Conservation (phyloP, 2,329 filamentous ascomycete genomes). For the Saccharata proteae region DNA sequence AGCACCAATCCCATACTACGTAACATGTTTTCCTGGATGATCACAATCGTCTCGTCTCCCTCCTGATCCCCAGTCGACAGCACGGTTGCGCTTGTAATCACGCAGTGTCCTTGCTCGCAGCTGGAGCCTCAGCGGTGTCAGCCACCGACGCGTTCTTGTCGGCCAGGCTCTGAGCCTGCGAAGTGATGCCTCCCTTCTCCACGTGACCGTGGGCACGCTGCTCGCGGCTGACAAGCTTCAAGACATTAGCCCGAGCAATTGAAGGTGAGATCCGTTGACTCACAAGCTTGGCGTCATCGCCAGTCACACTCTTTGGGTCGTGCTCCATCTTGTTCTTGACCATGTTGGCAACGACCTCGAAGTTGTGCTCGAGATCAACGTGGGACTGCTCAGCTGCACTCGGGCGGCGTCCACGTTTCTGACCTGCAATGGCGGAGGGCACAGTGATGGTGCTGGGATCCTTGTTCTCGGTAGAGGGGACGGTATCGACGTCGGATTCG, state of each 20-base stretch:
- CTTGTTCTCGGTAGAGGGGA: background rate
- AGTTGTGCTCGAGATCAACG: conserved; percentile 19
- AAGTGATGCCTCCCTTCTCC: conserved; percentile 20
- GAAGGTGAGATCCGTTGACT: background rate
- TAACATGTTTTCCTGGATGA: no score
- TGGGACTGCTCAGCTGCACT: conserved; percentile 17
- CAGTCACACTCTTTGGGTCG: conserved; percentile 19
- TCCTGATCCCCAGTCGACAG: no score
- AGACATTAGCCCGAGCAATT: background rate
- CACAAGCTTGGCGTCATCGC: conserved; percentile 19
- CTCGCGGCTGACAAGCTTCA: conserved; percentile 17
- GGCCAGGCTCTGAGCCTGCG: conserved; percentile 19
- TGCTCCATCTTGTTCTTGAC: conserved; percentile 21
- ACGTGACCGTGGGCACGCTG: conserved; percentile 19
- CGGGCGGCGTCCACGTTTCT: conserved; percentile 5
- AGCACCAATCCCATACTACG: no score
- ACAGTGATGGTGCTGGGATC: background rate
- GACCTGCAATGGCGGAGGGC: background rate
- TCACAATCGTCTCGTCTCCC: no score
- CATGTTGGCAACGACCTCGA: conserved; percentile 14
- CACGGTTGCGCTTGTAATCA: no score
- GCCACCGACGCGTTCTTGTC: conserved; percentile 18
- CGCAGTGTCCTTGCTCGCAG: no score
- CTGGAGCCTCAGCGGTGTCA: no score
- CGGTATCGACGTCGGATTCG: conserved; percentile 5